Base-by-base conservation (phyloP, 2,329 filamentous ascomycete genomes). In the Talaromyces sp. region DNA sequence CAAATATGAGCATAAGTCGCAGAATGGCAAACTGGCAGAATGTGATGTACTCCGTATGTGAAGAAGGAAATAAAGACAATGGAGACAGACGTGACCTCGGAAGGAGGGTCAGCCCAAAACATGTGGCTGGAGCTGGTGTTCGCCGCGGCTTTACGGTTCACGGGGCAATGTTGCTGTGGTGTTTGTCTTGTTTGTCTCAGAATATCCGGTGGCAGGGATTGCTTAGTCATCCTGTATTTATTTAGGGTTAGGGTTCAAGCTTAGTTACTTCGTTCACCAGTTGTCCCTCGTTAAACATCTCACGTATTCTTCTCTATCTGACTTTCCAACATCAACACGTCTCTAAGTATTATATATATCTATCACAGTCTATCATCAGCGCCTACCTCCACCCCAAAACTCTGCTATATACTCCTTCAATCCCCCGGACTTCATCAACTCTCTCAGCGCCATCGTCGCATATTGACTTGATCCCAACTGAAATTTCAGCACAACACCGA, bases 391-490 rank as follows among this genome's bases (percentile, higher is more conserved):
- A 78, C 13, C 61, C 78, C 77, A 67, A 82, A 88, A 53, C 87
- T 85, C 5, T 86, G 82, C 71, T 84, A n/a, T 84, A 65, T 81
- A 88, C 7, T 80, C 78, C 66, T 78, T 78, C 5, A 85, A 77
- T 11, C 84, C 86, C 2, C 85, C 84, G 41, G 73, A 75, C 67
- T 85, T 88, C 79, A 90, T 91, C 61, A 95, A 73, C 74, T 95
- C 90, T 55, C 90, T 78, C 63, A 95, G 70, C 11, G 89, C 88
- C 79, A 95, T 89, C 0, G 90, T 95, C 0, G 90, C 90, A 75
- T 95, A 95, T 67, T 90, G 88, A 68, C 89, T 91, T 51, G 86
- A 85, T 1, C 85, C 88, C 28, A 95, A 79, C 69, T 90, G 86
- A 73, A 95, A 83, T 69, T 85, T 90, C 64, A 94, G 25, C 25